Conservation (phyloP, 495 filamentous ascomycete genomes). For the Neurospora cerealis region DNA sequence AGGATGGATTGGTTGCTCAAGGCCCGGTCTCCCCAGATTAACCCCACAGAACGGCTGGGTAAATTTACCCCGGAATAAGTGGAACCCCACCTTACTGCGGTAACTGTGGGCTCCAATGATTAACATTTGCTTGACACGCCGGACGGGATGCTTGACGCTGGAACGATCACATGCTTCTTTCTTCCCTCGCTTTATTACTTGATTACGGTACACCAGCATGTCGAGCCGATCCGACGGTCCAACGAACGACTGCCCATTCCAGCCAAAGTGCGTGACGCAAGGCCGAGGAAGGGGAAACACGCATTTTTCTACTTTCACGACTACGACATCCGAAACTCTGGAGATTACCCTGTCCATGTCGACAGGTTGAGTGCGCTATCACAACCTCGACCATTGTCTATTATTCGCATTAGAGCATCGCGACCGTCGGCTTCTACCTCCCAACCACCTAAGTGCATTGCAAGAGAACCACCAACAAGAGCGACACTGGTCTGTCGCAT, state of each 20-base stretch:
- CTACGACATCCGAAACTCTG: neutral
- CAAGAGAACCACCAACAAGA: neutral
- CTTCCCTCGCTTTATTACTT: neutral
- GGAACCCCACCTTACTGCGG: neutral
- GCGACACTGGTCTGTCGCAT: neutral
- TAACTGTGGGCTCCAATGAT: neutral
- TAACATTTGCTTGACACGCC: neutral
- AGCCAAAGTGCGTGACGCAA: slow-evolving; percentile 26
- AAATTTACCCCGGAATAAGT: neutral
- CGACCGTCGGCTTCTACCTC: neutral
- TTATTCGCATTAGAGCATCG: neutral
- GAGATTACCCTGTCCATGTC: neutral
- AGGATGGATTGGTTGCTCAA: neutral
- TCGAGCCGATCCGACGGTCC: neutral
- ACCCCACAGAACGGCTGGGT: neutral
- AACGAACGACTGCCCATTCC: slow-evolving; percentile 12
- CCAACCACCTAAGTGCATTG: neutral
- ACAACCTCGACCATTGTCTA: neutral
- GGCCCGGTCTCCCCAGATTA: neutral
- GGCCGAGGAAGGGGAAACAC: slow-evolving; percentile 16
- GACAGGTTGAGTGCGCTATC: neutral
- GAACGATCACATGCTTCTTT: neutral
- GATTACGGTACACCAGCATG: neutral
- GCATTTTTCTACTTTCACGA: neutral
- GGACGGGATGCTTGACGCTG: neutral